Conservation (phyloP, 257 asterid genomes). For the Penstemon newberryi region DNA sequence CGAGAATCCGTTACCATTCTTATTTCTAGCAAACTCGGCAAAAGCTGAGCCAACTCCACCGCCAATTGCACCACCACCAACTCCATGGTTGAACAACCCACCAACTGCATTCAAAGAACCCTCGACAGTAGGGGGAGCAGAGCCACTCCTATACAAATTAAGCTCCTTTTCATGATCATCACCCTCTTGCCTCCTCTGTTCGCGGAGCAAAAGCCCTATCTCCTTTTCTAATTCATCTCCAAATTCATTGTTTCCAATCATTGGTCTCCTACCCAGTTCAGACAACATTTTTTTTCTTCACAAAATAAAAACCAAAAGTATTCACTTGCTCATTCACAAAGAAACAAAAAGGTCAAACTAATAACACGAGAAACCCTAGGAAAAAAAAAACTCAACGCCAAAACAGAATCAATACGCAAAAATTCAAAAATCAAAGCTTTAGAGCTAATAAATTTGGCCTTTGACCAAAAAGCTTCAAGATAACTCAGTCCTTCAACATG, state of each 20-base stretch:
- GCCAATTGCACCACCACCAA: conserved; percentile 29
- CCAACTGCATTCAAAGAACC: conserved; percentile 92
- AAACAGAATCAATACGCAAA: too few relatives aligned
- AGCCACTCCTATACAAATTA: conserved; percentile 92
- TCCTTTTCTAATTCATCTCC: conserved; percentile 89
- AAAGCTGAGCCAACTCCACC: conserved; percentile 38
- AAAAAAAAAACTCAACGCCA: background rate
- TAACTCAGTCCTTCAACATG: conserved; percentile 27
- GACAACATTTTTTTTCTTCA: conserved; percentile 56
- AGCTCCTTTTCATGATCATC: conserved; percentile 90
- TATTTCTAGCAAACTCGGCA: conserved; percentile 53
- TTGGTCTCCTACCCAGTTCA: conserved; percentile 73
- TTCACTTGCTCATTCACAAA: conserved; percentile 33
- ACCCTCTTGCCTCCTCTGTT: conserved; percentile 66
- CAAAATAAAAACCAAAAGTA: conserved; percentile 20
- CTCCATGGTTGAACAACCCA: conserved; percentile 69
- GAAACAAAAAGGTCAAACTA: conserved; percentile 15
- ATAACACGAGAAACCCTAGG: conserved; percentile 32
- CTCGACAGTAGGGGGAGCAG: conserved; percentile 99
- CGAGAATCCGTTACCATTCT: conserved; percentile 56
- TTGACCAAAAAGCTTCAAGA: conserved; percentile 36
- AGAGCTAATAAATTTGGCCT: conserved; percentile 37
- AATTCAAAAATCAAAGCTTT: conserved; percentile 25
- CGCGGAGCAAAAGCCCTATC: conserved; percentile 71
- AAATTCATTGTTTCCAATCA: conserved; percentile 68